Base-by-base conservation (phyloP, 2,329 filamentous ascomycete genomes). In the Xylariaceae sp. region DNA sequence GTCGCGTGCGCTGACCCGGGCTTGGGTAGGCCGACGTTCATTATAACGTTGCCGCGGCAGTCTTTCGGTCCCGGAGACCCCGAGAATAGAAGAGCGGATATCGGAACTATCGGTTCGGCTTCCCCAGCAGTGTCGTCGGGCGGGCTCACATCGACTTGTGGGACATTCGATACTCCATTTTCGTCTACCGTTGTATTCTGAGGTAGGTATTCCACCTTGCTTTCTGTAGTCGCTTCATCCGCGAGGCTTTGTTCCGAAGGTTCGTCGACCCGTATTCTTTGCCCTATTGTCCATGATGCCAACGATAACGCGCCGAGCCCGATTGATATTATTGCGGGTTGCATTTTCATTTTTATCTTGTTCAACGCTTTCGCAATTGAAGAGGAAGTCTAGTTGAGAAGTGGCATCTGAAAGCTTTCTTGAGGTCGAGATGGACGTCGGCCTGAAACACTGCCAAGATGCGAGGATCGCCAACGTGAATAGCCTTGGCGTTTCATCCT, bases 11-110 rank as follows among this genome's bases (percentile, higher is more conserved):
- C 57, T n/a, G 61, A 48, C 20, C 61, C 63, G 32, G 67, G 62
- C 48, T 66, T 67, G 2, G 70, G 61, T 1, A 74, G 54, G 44
- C 55, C 51, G 40, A 76, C 56, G 2, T 53, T 53, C 20, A 69
- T 53, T 10, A 74, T 57, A 9, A 65, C 60, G 23, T 49, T 54
- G 10, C 74, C 74, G 41, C 73, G 72, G 48, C 74, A 76, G 40
- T 65, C 52, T 40, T 72, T 73, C 2, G 73, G 70, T 0, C 74
- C 73, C 9, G 71, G 73, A 14, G 70, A 59, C 14, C 70, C 67
- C 26, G 68, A 70, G 64, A 71, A 75, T 48, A 84, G 74, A 2
- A 76, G 77, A 32, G 81, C 73, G 0, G 75, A 76, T 62, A 82
- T 81, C 26, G 77, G 75, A 19, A 84, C 71, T 20, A 75, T 68